These are phyloP conservation scores for Funneliformis mosseae DNA, from an alignment of 192 early-diverging fungal species.

Conservation along the genomic window DNA sequence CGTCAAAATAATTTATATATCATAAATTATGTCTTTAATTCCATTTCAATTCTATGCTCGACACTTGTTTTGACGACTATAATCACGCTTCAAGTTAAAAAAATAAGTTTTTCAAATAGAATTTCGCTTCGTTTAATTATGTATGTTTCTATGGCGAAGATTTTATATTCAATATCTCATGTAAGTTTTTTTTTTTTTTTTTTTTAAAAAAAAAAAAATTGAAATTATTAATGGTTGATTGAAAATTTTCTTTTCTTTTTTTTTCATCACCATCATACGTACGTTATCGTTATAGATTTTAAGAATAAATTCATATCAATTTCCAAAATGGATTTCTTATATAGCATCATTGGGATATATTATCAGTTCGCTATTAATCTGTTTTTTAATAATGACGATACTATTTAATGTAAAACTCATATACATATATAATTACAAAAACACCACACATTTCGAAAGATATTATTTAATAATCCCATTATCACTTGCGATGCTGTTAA, in stretches of 20 bases:
- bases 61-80: too few species aligned
- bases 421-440: not conserved
- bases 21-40: not conserved
- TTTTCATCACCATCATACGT: too few species aligned
- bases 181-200: not conserved
- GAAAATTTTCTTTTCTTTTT: too few species aligned
- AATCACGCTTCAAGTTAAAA: not conserved
- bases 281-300: not conserved
- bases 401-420: not conserved
- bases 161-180: not conserved
- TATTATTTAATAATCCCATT: not conserved
- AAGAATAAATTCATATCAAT: not conserved
- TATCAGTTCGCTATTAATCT: not conserved
- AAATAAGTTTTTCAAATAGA: not conserved
- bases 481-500: not conserved
- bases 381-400: not conserved
- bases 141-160: not conserved
- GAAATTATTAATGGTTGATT: not conserved
- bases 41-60: not conserved
- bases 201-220: not conserved
- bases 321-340: not conserved
- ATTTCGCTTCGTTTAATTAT: not conserved
- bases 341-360: not conserved
- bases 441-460: not conserved
- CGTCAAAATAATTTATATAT: not conserved